Evolutionary conservation across 352 stramenopile species (phyloP), one percentile per base, ranked within the genome.

Genomic region (Halophytophthora batemanensis): DNA sequence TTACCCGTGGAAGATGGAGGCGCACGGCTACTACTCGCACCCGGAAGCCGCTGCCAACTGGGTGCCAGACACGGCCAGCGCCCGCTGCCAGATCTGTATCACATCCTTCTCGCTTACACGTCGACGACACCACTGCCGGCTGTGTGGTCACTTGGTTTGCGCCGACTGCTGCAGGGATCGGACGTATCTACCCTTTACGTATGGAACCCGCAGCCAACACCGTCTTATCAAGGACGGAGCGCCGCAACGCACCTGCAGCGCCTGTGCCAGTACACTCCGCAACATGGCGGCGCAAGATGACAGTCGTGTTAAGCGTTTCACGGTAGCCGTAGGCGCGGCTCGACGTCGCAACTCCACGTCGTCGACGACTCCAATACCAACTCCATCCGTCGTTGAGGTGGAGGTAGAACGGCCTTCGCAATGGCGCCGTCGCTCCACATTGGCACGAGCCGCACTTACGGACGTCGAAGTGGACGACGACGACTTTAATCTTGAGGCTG

Each of bases 101-200:
- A 39, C 64, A 29, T 42, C 62, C 1, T 90, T 90, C 45, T 77
- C 69, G 10, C 52, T 90, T 6, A 77, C 62, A 23, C 83, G 81
- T 23, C 75, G 82, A 44, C 69, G 82, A n/a, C 89, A 97, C 42
- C 86, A 96, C 56, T 96, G 89, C 49, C 77, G 88, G 3, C 53
- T 88, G 23, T 93, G 79, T 14, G 82, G 82, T 0, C 74, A 81
- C 25, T 51, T 93, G 14, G 72, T 87, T 42, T 91, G 80, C 54
- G 76, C 75, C 29, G 67, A 82, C 34, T 93, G 80, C 64, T 89
- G 77, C 1, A 45, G 71, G 22, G 70, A 76, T 53, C 77, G 78
- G 52, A 88, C 79, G 41, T 84, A 86, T 53, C 60, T 93, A 14
- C 82, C 75, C 7, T 78, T 87, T 48, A 50, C 67, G 8, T 62